Percentiles rank a stretch among this genome's conserved stretches.
These are phyloP conservation scores for Pinus albicaulis DNA, from an alignment of 75 land plant species.

Conservation along the genomic window DNA sequence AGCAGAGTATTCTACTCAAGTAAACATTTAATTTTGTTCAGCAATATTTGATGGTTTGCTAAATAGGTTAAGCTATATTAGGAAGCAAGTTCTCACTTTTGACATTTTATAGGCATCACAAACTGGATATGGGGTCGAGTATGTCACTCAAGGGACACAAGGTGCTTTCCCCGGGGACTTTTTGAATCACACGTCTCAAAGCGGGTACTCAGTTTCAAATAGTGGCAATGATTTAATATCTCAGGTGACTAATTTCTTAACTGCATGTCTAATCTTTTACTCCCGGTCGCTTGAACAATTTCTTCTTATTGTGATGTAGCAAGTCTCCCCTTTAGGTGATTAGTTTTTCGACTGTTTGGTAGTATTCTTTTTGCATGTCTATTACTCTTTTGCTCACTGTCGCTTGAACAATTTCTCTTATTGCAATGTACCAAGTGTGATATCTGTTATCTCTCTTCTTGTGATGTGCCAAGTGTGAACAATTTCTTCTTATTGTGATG, in stretches of 20 bases:
- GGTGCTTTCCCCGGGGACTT: conserved; percentile 81
- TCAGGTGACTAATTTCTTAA: conserved; percentile 54
- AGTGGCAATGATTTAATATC: conserved; percentile 83
- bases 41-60: background rate
- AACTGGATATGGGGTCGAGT: conserved; percentile 86
- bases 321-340: no score
- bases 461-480: no score
- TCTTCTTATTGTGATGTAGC: background rate
- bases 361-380: background rate
- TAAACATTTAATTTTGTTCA: conserved; percentile 7
- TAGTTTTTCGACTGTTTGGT: background rate
- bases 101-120: conserved; percentile 25
- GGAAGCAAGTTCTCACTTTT: background rate
- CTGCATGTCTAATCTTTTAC: no score
- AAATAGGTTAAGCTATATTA: background rate
- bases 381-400: no score
- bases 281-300: no score
- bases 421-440: no score
- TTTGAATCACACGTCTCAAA: conserved; percentile 81
- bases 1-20: conserved; percentile 90
- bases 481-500: no score
- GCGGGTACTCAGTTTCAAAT: conserved; percentile 69
- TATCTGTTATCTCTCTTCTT: no score
- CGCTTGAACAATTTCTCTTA: no score
- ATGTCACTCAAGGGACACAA: conserved; percentile 79